These are phyloP conservation scores for Colletotrichum brevisporum DNA, from an alignment of 2,329 filamentous ascomycete species.

Conservation along the genomic window DNA sequence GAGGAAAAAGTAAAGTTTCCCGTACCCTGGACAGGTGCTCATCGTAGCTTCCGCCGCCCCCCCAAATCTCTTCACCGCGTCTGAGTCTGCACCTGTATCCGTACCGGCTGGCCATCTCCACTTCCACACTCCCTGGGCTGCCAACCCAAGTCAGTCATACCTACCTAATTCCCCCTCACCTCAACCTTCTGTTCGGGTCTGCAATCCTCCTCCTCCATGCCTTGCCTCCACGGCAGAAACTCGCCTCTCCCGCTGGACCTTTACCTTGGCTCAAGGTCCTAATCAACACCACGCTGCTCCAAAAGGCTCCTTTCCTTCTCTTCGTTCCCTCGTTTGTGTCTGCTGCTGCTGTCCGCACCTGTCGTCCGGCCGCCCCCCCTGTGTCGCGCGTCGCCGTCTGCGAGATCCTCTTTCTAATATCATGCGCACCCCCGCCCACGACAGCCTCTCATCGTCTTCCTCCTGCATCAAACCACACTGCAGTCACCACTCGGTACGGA, in stretches of 20 bases:
- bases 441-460: constrained; percentile 29
- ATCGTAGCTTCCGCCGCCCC: too few species aligned
- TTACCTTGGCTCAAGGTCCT: background rate
- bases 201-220: background rate
- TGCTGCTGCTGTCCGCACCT: constrained; percentile 14
- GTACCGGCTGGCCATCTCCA: background rate
- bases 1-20: too few species aligned
- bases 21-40: too few species aligned
- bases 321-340: constrained; percentile 1
- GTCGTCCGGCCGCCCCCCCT: background rate
- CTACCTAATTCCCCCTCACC: background rate
- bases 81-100: background rate
- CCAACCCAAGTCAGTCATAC: too few species aligned
- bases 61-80: constrained; percentile 12
- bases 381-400: constrained; percentile 30
- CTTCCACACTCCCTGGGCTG: constrained; percentile 3
- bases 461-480: constrained; percentile 19
- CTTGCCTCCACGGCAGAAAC: background rate
- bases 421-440: constrained; percentile 33
- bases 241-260: background rate
- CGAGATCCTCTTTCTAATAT: constrained; percentile 27
- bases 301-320: constrained; percentile 1
- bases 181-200: constrained; percentile 3
- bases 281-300: background rate
- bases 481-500: constrained; percentile 30